Conservation (phyloP, 139 green algal genomes). For the Micractinium conductrix region DNA sequence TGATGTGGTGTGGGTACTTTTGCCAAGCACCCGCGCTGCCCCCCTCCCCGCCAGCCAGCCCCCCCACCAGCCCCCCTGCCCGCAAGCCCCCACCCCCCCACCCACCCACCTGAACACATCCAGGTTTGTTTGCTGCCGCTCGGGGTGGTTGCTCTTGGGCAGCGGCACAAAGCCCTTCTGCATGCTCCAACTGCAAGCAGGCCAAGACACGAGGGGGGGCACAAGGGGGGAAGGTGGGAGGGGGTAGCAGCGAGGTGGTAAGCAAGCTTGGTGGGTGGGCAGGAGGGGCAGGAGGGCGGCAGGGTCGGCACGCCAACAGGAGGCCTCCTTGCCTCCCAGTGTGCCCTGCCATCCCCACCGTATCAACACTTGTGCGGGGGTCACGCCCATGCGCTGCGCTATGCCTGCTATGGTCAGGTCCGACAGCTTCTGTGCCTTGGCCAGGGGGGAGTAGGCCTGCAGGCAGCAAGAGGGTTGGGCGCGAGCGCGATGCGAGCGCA, state of each 20-base stretch:
- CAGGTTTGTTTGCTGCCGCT: constrained; percentile 59
- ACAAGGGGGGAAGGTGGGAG: not conserved
- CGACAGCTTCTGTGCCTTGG: constrained; percentile 35
- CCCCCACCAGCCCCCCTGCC: too few relatives aligned
- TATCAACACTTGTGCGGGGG: constrained; percentile 56
- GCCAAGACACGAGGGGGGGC: not conserved
- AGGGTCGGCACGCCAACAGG: not conserved
- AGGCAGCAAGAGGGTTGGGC: not conserved
- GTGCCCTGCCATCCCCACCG: not conserved
- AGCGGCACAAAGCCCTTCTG: constrained; percentile 73
- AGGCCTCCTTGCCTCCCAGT: not conserved
- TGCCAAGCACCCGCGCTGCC: too few relatives aligned
- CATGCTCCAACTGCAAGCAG: constrained; percentile 62
- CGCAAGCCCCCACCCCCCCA: not conserved
- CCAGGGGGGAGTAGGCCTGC: constrained; percentile 51
- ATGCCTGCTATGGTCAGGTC: constrained; percentile 37
- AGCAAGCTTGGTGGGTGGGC: not conserved
- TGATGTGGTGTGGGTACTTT: too few relatives aligned
- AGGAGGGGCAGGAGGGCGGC: too few relatives aligned
- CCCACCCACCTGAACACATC: constrained; percentile 52
- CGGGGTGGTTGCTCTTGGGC: constrained; percentile 63
- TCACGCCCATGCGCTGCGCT: constrained; percentile 42
- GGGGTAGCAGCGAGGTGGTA: not conserved
- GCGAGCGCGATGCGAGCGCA: not conserved
- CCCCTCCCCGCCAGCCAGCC: not conserved